A percentile compares a stretch with the other conserved stretches of the same genome.
Evolutionary conservation across 2,329 filamentous ascomycete genomes (phyloP).

Genomic region (Simplicillium sp.): DNA sequence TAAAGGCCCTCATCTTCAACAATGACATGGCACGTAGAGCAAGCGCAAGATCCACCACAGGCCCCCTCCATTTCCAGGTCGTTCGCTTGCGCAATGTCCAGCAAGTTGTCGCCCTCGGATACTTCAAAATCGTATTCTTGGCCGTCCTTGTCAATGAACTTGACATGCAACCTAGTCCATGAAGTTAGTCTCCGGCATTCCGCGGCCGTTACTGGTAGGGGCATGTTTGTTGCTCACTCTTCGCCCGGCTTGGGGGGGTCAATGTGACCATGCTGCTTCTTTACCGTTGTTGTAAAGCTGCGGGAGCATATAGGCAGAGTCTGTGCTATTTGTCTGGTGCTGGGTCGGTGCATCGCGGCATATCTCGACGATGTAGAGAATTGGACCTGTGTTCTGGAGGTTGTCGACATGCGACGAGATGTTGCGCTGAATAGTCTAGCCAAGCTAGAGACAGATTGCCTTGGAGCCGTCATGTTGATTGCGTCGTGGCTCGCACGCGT

Average conservation of each 20-base stretch:
- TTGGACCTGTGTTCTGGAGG: conserved; percentile 12
- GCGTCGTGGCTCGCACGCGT: neutral
- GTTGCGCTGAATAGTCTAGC: conserved; percentile 19
- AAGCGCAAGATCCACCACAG: conserved; percentile 88
- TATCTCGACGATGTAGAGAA: conserved; percentile 4
- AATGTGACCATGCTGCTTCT: conserved; percentile 65
- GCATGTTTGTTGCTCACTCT: conserved; percentile 54
- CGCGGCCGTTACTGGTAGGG: neutral
- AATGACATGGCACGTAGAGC: conserved; percentile 88
- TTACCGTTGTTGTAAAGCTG: conserved; percentile 56
- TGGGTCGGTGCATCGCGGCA: conserved; percentile 2
- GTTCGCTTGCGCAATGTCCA: conserved; percentile 90
- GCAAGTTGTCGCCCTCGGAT: conserved; percentile 77
- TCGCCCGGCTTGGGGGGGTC: conserved; percentile 79
- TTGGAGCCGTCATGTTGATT: conserved; percentile 20
- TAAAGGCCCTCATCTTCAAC: conserved; percentile 65
- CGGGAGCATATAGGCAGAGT: conserved; percentile 15
- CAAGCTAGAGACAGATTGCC: conserved; percentile 21
- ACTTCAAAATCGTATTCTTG: conserved; percentile 69
- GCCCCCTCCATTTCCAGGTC: conserved; percentile 98
- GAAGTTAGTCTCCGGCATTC: conserved; percentile 4
- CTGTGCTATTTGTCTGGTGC: too few species aligned
- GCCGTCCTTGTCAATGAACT: conserved; percentile 89
- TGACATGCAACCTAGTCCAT: conserved; percentile 63
- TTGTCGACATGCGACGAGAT: conserved; percentile 13